Base-by-base conservation (phyloP, 2,329 filamentous ascomycete species). In the Aspergillus fumigatus region DNA sequence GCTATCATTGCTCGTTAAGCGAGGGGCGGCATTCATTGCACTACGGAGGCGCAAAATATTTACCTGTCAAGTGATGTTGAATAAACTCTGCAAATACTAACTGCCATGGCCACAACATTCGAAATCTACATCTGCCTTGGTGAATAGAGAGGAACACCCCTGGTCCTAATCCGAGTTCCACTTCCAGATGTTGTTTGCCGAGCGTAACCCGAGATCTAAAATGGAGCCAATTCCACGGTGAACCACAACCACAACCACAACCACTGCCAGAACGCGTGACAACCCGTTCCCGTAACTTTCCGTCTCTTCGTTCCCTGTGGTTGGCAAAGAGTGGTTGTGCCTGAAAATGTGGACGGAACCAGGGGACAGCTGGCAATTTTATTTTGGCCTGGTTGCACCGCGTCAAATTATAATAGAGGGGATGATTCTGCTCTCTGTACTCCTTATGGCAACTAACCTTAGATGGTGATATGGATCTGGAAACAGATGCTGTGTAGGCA, bases 241-340 rank as follows among this genome's bases (percentile, higher is more conserved):
- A 23, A 53, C 9, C 14, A 17, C 32, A 29, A 54, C 25, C 23
- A 21, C 21, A 23, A 23, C 21, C 21, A 23, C 32, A 35, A 35
- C 32, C 11, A 54, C 32, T 38, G 17, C n/a, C n/a, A 54, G 25
- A n/a, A 49, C 23, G 26, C 21, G 32, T 17, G 32, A 35, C 32
- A 17, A 17, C 32, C 14, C 51, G 55, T 56, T 61, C 53, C 59
- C 55, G 59, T 54, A 57, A 56, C 53, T 56, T 58, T 57, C 59
- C 54, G 48, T 50, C 14, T 21, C 51, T 58, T 52, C 50, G 14
- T 23, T 45, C 25, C 55, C 59, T 53, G 48, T 59, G 57, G 57
- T 35, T 54, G 38, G 29, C 10, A 50, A 21, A 50, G 32, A 38
- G 52, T 35, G 51, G 54, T 32, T 45, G 54, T 55, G 35, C 54